These are phyloP conservation scores for Cicer judaicum DNA, from an alignment of 306 rosid species.

Conservation along the genomic window DNA sequence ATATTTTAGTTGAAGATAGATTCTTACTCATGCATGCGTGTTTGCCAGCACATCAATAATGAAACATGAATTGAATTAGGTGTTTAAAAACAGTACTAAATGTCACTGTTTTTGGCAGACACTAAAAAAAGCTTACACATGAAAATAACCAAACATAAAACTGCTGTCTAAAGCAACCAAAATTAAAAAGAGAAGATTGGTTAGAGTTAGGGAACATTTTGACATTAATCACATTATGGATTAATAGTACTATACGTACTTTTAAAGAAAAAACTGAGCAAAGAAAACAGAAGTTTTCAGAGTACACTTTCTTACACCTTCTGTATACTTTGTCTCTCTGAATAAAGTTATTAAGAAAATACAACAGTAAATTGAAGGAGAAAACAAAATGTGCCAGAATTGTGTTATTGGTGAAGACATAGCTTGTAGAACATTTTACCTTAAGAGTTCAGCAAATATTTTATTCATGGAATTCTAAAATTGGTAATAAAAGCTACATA, in stretches of 20 bases:
- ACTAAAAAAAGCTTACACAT: slow-evolving; percentile 29
- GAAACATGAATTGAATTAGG: slow-evolving; percentile 12
- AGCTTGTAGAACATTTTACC: background rate
- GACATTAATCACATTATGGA: slow-evolving; percentile 17
- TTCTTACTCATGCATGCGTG: slow-evolving; percentile 37
- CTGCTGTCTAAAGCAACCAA: slow-evolving; percentile 29
- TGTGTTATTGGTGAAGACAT: background rate
- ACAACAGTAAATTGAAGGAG: slow-evolving; percentile 4
- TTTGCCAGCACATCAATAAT: slow-evolving; percentile 21
- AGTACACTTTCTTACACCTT: slow-evolving; percentile 36
- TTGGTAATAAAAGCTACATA: background rate
- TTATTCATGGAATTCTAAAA: background rate
- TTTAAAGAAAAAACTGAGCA: slow-evolving; percentile 40
- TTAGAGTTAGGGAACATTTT: slow-evolving; percentile 29
- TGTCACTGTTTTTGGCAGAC: slow-evolving; percentile 6
- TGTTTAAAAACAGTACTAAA: slow-evolving; percentile 14
- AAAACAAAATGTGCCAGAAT: slow-evolving; percentile 13
- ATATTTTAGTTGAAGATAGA: background rate
- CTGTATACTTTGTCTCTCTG: slow-evolving; percentile 32
- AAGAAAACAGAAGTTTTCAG: slow-evolving; percentile 33
- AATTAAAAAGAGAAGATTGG: slow-evolving; percentile 9
- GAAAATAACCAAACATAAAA: slow-evolving; percentile 32
- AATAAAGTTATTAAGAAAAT: slow-evolving; percentile 36
- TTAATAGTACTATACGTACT: slow-evolving; percentile 33
- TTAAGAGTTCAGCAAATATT: background rate